Conservation (phyloP, 1,284 basidiomycete species). For the Cutaneotrichosporon cutaneum region DNA sequence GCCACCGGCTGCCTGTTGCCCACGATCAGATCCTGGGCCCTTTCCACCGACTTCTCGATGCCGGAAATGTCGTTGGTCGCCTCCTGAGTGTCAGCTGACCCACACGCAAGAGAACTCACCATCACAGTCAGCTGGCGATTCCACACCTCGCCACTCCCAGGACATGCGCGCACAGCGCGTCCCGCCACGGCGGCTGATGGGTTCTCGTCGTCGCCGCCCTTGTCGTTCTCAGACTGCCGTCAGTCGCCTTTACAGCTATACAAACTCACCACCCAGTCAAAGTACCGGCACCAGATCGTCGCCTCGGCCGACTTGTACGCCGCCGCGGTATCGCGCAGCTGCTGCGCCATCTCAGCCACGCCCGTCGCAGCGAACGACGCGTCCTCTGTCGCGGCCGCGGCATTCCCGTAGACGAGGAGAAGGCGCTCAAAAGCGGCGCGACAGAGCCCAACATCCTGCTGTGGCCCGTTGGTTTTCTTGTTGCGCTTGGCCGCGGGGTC, state of each 20-base stretch:
- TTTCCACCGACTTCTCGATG: slow-evolving; percentile 16
- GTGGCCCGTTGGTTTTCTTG: slow-evolving; percentile 25
- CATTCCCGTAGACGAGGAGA: slow-evolving; percentile 57
- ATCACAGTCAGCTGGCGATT: slow-evolving; percentile 31
- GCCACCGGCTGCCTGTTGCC: slow-evolving; percentile 15
- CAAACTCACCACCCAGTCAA: slow-evolving; percentile 36
- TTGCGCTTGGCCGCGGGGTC: slow-evolving; percentile 59
- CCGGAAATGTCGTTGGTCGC: slow-evolving; percentile 8
- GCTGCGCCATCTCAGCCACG: slow-evolving; percentile 45
- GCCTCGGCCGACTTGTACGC: slow-evolving; percentile 47
- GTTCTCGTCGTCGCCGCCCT: slow-evolving; percentile 56
- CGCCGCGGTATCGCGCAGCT: slow-evolving; percentile 25
- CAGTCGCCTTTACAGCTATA: not conserved
- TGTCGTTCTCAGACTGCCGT: slow-evolving; percentile 11
- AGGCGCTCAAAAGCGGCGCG: slow-evolving; percentile 72
- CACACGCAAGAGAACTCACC: not conserved
- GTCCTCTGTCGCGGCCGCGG: slow-evolving; percentile 56
- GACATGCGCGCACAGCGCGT: slow-evolving; percentile 42
- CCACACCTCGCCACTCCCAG: slow-evolving; percentile 43
- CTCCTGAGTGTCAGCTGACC: slow-evolving; percentile 13
- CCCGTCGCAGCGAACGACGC: slow-evolving; percentile 62
- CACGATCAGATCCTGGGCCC: slow-evolving; percentile 17
- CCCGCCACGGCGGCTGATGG: slow-evolving; percentile 57
- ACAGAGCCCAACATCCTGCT: slow-evolving; percentile 61
- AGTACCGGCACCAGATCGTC: slow-evolving; percentile 42